A percentile compares a stretch with the other conserved stretches of the same genome.
Evolutionary conservation across 2,329 filamentous ascomycete species (phyloP).

Genomic region (Epichloe festucae): DNA sequence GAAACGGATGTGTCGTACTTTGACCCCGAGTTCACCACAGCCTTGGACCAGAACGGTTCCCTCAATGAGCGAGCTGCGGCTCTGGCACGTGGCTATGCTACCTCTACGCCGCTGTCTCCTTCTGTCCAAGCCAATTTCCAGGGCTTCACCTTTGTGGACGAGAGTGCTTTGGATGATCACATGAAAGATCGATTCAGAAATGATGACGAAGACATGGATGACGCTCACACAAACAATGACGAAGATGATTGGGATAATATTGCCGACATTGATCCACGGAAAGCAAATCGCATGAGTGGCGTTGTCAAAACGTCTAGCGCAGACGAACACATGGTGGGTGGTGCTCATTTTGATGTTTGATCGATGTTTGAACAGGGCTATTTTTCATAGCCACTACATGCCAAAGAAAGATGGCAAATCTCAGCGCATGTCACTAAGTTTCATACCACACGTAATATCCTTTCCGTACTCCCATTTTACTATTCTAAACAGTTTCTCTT

Average conservation of each 20-base stretch:
- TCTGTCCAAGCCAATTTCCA: conserved; percentile 97
- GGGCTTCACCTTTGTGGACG: conserved; percentile 97
- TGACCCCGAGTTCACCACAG: conserved; percentile 95
- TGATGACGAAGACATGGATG: conserved; percentile 48
- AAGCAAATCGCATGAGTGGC: conserved; percentile 50
- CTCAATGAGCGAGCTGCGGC: conserved; percentile 85
- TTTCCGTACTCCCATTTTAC: neutral
- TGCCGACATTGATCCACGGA: conserved; percentile 38
- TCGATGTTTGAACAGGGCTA: conserved; percentile 30
- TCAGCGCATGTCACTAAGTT: neutral
- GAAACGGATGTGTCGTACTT: conserved; percentile 97
- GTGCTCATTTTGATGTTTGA: conserved; percentile 42
- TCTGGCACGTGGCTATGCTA: conserved; percentile 70
- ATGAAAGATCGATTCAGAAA: conserved; percentile 42
- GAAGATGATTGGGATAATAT: conserved; percentile 48
- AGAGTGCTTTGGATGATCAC: conserved; percentile 84
- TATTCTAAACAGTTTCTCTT: neutral
- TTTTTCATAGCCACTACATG: neutral
- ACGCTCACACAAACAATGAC: conserved; percentile 28
- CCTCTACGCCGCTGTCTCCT: conserved; percentile 84
- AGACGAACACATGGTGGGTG: conserved; percentile 52
- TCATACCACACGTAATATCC: neutral
- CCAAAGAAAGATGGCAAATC: neutral
- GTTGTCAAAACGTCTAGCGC: conserved; percentile 43
- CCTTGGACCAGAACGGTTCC: conserved; percentile 72